Evolutionary conservation across 371 early-diverging fungal species (phyloP).

Genomic region (Funneliformis caledonium): DNA sequence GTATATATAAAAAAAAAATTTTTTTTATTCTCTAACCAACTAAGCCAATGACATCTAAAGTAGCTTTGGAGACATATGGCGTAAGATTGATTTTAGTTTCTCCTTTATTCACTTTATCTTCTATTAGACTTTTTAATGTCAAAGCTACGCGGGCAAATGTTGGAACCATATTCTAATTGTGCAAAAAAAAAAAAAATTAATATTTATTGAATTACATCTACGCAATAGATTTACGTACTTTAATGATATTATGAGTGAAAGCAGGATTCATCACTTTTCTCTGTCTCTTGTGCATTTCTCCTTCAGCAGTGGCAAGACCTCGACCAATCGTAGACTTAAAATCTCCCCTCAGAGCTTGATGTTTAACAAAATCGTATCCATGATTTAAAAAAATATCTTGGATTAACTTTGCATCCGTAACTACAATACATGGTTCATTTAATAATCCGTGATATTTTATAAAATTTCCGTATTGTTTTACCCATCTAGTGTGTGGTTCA

Average conservation of each 20-base stretch:
- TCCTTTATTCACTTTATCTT: conserved; percentile 30
- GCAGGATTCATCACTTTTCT: no score
- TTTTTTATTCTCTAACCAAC: conserved; percentile 42
- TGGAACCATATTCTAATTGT: no score
- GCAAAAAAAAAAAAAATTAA: conserved; percentile 44
- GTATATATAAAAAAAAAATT: not conserved
- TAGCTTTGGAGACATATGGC: conserved; percentile 49
- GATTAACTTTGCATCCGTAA: no score
- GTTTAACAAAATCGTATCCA: conserved; percentile 57
- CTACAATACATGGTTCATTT: no score
- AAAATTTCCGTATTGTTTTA: no score
- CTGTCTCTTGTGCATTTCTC: conserved; percentile 61
- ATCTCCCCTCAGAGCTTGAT: conserved; percentile 47
- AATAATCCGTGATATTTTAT: no score
- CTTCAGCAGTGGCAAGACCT: conserved; percentile 65
- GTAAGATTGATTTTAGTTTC: conserved; percentile 46
- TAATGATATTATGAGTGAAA: conserved; percentile 54
- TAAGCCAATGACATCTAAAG: conserved; percentile 57
- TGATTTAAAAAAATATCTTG: conserved; percentile 54
- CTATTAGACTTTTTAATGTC: conserved; percentile 44
- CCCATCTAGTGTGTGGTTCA: conserved; percentile 58
- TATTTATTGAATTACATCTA: not conserved
- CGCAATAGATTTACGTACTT: conserved; percentile 28
- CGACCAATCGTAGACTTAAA: conserved; percentile 54
- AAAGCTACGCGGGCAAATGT: conserved; percentile 50